These are phyloP conservation scores for Plenodomus lindquistii DNA, from an alignment of 2,329 filamentous ascomycete species.

Conservation along the genomic window DNA sequence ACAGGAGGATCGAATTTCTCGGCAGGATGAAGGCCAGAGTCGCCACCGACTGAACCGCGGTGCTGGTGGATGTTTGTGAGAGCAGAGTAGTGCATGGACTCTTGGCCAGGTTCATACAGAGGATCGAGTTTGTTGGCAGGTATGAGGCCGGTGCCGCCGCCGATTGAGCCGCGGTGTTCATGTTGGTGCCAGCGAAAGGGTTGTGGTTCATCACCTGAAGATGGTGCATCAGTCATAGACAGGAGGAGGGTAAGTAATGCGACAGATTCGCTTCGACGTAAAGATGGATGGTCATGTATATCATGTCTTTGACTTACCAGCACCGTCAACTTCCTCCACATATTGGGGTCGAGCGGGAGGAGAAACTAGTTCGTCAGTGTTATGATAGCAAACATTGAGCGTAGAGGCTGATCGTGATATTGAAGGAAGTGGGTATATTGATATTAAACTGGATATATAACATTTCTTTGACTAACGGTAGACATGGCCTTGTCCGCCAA, in stretches of 20 bases:
- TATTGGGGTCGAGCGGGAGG: neutral
- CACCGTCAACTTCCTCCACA: conserved; percentile 10
- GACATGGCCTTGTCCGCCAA: conserved; percentile 15
- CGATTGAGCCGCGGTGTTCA: conserved; percentile 21
- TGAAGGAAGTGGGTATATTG: conserved; percentile 15
- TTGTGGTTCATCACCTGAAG: neutral
- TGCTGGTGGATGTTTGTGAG: conserved; percentile 9
- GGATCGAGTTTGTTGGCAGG: conserved; percentile 20
- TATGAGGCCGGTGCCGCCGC: conserved; percentile 5
- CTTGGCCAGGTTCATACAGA: conserved; percentile 6
- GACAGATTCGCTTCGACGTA: too few relatives aligned
- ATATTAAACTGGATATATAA: conserved; percentile 8
- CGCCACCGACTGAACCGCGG: conserved; percentile 12
- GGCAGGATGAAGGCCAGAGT: conserved; percentile 5
- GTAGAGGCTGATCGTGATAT: neutral
- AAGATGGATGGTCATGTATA: too few relatives aligned
- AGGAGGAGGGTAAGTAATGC: too few relatives aligned
- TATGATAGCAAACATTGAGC: neutral
- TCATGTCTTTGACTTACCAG: conserved; percentile 4
- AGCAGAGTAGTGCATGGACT: conserved; percentile 10
- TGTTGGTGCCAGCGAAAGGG: conserved; percentile 1
- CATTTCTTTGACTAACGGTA: conserved; percentile 19
- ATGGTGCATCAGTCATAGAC: neutral
- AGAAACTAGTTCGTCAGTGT: conserved; percentile 10
- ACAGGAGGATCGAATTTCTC: conserved; percentile 16